Conservation (phyloP, 371 early-diverging fungal genomes). For the Zychaea mexicana region DNA sequence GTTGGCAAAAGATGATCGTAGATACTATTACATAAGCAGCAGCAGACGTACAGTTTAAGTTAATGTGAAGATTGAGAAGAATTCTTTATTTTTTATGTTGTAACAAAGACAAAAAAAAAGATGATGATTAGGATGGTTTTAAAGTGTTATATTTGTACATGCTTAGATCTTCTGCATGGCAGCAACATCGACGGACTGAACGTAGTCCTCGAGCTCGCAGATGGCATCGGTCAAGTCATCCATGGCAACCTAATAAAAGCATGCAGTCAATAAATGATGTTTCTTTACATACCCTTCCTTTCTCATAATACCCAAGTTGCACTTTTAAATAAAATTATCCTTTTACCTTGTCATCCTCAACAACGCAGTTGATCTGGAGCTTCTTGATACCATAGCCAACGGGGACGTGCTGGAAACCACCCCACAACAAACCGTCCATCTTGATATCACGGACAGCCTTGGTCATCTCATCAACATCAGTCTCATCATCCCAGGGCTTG, state of each 20-base stretch:
- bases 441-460: slow-evolving; percentile 69
- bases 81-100: background rate
- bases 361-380: slow-evolving; percentile 91
- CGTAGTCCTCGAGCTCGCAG: slow-evolving; percentile 78
- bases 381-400: slow-evolving; percentile 95
- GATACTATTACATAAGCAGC: too few species aligned
- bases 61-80: too few species aligned
- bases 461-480: slow-evolving; percentile 82
- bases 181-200: slow-evolving; percentile 93
- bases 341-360: slow-evolving; percentile 90
- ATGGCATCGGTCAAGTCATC: slow-evolving; percentile 87
- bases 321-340: background rate
- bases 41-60: too few species aligned
- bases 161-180: slow-evolving; percentile 93
- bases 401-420: slow-evolving; percentile 74
- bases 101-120: background rate
- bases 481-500: slow-evolving; percentile 99
- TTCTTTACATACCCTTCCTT: too few species aligned
- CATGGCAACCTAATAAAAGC: slow-evolving; percentile 43
- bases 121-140: too few species aligned
- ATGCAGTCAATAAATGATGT: too few species aligned
- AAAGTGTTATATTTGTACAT: too few species aligned
- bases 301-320: background rate
- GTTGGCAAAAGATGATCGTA: too few species aligned
- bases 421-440: slow-evolving; percentile 94